Evolutionary conservation across 192 early-diverging fungal species (phyloP).

Genomic region (Coemansia sp.): DNA sequence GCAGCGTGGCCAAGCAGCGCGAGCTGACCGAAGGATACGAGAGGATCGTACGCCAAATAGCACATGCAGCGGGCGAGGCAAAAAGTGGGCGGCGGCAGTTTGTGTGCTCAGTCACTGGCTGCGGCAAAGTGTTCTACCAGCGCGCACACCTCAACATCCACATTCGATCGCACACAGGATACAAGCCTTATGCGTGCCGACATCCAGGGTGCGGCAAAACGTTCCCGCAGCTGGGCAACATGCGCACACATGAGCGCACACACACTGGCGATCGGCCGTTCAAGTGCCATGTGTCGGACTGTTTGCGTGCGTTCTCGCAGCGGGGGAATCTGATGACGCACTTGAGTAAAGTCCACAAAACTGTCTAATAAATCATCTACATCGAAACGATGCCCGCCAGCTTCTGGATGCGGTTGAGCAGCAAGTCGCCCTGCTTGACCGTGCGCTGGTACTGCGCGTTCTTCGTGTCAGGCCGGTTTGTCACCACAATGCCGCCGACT

Average conservation of each 20-base stretch:
- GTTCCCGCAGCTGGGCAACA: slow-evolving; percentile 79
- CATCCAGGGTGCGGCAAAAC: slow-evolving; percentile 71
- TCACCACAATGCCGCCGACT: slow-evolving; percentile 95
- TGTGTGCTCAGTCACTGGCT: slow-evolving; percentile 55
- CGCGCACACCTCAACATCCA: slow-evolving; percentile 76
- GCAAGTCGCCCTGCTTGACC: slow-evolving; percentile 94
- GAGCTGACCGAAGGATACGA: slow-evolving; percentile 34
- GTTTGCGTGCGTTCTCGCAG: slow-evolving; percentile 73
- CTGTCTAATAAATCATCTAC: slow-evolving; percentile 38
- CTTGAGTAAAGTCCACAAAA: slow-evolving; percentile 43
- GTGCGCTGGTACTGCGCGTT: slow-evolving; percentile 96
- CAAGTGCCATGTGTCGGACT: slow-evolving; percentile 63
- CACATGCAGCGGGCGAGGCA: slow-evolving; percentile 47
- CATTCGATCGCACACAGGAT: slow-evolving; percentile 57
- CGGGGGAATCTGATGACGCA: slow-evolving; percentile 66
- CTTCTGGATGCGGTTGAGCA: slow-evolving; percentile 96
- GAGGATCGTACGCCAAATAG: slow-evolving; percentile 44
- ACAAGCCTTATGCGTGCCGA: slow-evolving; percentile 60
- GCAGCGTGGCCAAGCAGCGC: slow-evolving; percentile 18
- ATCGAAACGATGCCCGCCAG: slow-evolving; percentile 89
- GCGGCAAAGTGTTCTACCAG: slow-evolving; percentile 67
- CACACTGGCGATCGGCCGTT: slow-evolving; percentile 78
- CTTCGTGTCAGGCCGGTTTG: slow-evolving; percentile 97
- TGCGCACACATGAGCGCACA: slow-evolving; percentile 79
- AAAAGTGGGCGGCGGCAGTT: slow-evolving; percentile 45